Evolutionary conservation across 164 flowering plant species (phyloP).

Genomic region (Vitis cinerea): DNA sequence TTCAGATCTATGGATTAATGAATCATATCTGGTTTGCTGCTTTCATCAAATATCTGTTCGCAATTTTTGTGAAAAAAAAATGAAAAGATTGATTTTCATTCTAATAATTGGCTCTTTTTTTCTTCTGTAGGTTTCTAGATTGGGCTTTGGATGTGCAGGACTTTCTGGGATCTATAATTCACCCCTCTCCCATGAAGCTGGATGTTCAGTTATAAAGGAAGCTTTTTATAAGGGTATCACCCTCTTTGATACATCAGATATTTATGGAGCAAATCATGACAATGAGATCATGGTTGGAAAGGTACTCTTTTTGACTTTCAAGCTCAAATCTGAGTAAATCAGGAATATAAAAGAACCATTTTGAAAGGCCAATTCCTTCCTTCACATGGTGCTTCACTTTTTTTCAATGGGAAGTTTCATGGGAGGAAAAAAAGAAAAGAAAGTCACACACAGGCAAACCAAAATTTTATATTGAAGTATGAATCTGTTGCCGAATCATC

Average conservation of each 20-base stretch:
- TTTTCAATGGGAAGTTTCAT: neutral
- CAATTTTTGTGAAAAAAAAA: no score
- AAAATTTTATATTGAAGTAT: no score
- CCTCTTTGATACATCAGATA: slow-evolving; percentile 40
- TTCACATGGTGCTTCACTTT: no score
- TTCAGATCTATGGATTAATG: neutral
- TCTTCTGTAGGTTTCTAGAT: slow-evolving; percentile 33
- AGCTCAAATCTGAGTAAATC: no score
- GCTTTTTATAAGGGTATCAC: slow-evolving; percentile 38
- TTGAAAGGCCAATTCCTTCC: no score
- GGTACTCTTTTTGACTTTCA: slow-evolving; percentile 13
- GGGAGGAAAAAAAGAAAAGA: no score
- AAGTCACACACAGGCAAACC: no score
- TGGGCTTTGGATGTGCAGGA: slow-evolving; percentile 41
- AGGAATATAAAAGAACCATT: no score
- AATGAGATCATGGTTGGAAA: slow-evolving; percentile 49
- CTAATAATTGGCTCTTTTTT: neutral
- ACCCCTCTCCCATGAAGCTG: slow-evolving; percentile 43
- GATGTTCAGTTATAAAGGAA: slow-evolving; percentile 31
- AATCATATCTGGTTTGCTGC: neutral
- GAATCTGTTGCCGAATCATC: no score
- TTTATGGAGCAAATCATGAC: slow-evolving; percentile 29
- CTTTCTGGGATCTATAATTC: slow-evolving; percentile 23
- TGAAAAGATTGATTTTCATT: no score
- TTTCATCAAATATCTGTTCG: neutral